A percentile compares a stretch with the other conserved stretches of the same genome.
Evolutionary conservation across 176 grass and related monocot genomes (phyloP).

Genomic region (Luzula sylvatica): DNA sequence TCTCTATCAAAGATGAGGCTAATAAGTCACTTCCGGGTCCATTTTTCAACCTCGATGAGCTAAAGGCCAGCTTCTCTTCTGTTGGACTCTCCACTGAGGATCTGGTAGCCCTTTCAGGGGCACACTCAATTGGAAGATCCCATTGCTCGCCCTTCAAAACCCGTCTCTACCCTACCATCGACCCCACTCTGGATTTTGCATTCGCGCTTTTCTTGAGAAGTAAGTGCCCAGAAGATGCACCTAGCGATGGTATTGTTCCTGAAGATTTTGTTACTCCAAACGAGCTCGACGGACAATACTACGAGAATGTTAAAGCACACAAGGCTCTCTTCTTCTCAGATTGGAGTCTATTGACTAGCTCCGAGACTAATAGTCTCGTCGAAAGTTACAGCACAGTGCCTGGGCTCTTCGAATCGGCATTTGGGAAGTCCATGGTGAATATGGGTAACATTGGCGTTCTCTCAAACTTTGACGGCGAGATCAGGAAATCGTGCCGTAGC

Average conservation of each 20-base stretch:
- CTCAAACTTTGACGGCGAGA: not conserved
- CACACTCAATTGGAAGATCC: conserved; percentile 10
- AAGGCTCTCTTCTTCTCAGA: conserved; percentile 25
- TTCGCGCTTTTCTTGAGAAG: too few species aligned
- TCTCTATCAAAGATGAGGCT: conserved; percentile 6
- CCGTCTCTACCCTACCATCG: not conserved
- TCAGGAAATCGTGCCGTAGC: conserved; percentile 11
- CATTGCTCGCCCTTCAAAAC: conserved; percentile 5
- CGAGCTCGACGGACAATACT: conserved; percentile 24
- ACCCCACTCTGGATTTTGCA: conserved; percentile 8
- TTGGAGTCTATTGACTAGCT: not conserved
- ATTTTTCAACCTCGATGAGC: too few species aligned
- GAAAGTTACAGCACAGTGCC: conserved; percentile 10
- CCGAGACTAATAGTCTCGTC: conserved; percentile 9
- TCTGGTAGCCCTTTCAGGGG: conserved; percentile 6
- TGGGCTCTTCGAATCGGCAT: conserved; percentile 15
- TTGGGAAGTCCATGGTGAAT: conserved; percentile 25
- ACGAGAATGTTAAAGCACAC: conserved; percentile 23
- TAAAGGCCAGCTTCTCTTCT: not conserved
- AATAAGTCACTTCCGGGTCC: too few species aligned
- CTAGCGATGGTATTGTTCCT: too few species aligned
- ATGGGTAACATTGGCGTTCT: conserved; percentile 18
- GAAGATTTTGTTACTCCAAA: conserved; percentile 22
- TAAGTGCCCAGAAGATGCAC: too few species aligned
- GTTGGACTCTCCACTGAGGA: conserved; percentile 4